Percentiles rank a stretch among this genome's conserved stretches.
phyloP scores from a whole-genome alignment of 306 rosid species.

The Vigna unguiculata region DNA sequence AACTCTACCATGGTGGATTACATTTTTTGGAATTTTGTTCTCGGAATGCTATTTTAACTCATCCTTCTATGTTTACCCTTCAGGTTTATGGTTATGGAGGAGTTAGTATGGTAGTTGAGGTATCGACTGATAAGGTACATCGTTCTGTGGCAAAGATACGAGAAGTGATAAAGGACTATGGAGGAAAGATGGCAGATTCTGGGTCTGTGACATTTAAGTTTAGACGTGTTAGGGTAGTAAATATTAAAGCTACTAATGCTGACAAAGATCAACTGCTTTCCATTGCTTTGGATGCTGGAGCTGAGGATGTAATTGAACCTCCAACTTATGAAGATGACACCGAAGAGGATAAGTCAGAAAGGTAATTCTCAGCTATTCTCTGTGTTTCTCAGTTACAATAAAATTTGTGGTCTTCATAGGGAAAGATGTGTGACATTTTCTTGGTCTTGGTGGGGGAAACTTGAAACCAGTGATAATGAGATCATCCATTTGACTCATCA shows the following conservation, averaged over 20 bases:
- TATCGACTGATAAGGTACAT: conserved; percentile 81
- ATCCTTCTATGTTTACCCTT: conserved; percentile 23
- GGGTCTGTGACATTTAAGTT: conserved; percentile 90
- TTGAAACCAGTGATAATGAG: conserved; percentile 11
- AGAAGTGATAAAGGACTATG: conserved; percentile 84
- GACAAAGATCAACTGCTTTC: conserved; percentile 85
- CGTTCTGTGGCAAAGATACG: conserved; percentile 86
- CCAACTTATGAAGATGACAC: conserved; percentile 79
- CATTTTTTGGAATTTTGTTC: conserved; percentile 19
- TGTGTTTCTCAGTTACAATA: conserved; percentile 18
- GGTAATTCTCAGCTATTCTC: conserved; percentile 49
- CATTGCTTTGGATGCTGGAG: conserved; percentile 85
- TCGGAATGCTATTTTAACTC: conserved; percentile 28
- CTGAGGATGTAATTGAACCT: conserved; percentile 94
- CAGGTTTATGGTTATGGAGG: conserved; percentile 96
- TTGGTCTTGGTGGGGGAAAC: conserved; percentile 30
- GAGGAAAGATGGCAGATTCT: conserved; percentile 98
- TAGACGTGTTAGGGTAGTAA: conserved; percentile 79
- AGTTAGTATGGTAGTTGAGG: conserved; percentile 94
- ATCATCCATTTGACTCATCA: conserved; percentile 32
- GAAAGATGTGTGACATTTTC: conserved; percentile 1
- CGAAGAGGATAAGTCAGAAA: conserved; percentile 78
- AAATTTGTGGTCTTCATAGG: conserved; percentile 25
- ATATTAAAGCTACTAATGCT: conserved; percentile 67
- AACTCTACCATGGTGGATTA: conserved; percentile 15